phyloP scores from a whole-genome alignment of 768 basidiomycete genomes.

The Dioszegia crocea region DNA sequence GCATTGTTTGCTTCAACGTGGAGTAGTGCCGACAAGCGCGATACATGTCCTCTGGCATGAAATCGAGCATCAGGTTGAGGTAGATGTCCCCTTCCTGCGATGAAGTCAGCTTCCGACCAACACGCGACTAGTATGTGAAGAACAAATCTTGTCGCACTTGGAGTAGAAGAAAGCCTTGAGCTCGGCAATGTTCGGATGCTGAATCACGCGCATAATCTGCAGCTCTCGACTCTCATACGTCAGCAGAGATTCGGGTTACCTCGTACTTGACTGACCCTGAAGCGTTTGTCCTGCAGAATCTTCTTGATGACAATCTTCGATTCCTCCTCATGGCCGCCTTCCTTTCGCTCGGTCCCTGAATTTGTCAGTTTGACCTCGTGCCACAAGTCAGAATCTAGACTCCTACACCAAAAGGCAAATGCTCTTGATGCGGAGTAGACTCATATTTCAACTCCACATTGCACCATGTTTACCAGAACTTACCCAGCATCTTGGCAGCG shows the following conservation, averaged over 20 bases:
- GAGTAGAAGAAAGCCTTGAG: conserved; percentile 98
- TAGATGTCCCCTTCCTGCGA: conserved; percentile 93
- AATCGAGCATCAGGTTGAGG: conserved; percentile 97
- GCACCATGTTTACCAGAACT: no score
- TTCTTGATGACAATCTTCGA: conserved; percentile 98
- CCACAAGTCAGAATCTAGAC: no score
- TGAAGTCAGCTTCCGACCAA: conserved; percentile 43
- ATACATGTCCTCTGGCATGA: conserved; percentile 98
- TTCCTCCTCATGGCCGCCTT: conserved; percentile 32
- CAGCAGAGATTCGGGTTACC: not conserved
- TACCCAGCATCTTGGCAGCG: conserved; percentile 74
- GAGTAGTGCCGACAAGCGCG: conserved; percentile 97
- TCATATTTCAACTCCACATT: not conserved
- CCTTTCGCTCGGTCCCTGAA: conserved; percentile 23
- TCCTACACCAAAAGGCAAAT: no score
- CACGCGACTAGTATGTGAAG: conserved; percentile 35
- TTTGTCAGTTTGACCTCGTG: no score
- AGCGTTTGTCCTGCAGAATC: conserved; percentile 98
- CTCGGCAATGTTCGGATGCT: conserved; percentile 96
- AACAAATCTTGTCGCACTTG: conserved; percentile 75
- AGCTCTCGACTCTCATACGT: conserved; percentile 84
- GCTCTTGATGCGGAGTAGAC: not conserved
- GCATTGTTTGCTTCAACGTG: conserved; percentile 99
- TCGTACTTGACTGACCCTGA: conserved; percentile 71
- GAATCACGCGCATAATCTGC: conserved; percentile 95